Percentiles rank a stretch among this genome's conserved stretches.
phyloP scores from a whole-genome alignment of 768 basidiomycete species.

The Paxillus ammoniavirescens region DNA sequence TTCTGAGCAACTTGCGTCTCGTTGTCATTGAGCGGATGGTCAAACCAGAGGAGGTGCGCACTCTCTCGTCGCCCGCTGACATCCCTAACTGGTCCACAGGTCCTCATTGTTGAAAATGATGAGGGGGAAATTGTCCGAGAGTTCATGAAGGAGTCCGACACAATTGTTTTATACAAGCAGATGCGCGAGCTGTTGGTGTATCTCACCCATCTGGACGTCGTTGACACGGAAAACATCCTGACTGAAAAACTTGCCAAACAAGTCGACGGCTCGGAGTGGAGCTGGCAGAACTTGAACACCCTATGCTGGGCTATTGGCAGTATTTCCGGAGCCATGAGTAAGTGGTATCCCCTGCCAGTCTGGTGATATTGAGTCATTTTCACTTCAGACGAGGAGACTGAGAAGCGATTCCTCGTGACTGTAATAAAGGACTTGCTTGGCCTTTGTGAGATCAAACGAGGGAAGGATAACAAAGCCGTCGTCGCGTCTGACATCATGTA shows the following conservation, averaged over 20 bases:
- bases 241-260: constrained; percentile 97
- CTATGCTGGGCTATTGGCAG: constrained; percentile 99
- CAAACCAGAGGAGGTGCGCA: constrained; percentile 92
- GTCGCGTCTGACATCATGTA: constrained; percentile 98
- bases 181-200: constrained; percentile 98
- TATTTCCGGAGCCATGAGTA: constrained; percentile 99
- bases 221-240: constrained; percentile 94
- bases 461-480: constrained; percentile 99
- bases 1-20: constrained; percentile 87
- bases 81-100: constrained; percentile 45
- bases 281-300: constrained; percentile 98
- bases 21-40: constrained; percentile 99
- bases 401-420: constrained; percentile 97
- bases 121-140: constrained; percentile 99
- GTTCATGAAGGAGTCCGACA: constrained; percentile 98
- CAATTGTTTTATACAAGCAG: constrained; percentile 97
- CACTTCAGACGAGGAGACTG: constrained; percentile 88
- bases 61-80: neutral
- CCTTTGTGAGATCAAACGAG: constrained; percentile 95
- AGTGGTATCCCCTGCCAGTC: constrained; percentile 31
- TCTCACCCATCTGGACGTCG: constrained; percentile 94
- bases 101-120: constrained; percentile 97
- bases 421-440: constrained; percentile 99
- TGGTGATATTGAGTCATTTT: neutral
- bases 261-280: constrained; percentile 98